A percentile compares a stretch with the other conserved stretches of the same genome.
Conservation (phyloP, 371 early-diverging fungal genomes). For the Mortierella sp. region DNA sequence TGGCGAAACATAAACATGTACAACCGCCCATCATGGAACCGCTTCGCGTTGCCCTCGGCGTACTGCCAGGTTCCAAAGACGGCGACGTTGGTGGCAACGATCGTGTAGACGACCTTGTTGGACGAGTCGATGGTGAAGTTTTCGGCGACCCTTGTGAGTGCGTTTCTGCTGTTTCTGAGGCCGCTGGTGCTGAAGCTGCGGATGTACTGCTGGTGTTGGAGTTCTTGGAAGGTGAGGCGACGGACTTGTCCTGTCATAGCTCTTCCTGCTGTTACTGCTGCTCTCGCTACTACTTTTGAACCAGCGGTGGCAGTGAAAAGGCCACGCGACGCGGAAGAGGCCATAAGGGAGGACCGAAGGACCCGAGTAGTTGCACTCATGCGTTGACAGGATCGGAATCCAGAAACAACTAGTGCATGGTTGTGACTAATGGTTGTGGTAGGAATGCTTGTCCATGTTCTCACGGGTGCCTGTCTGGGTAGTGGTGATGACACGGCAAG, state of each 20-base stretch:
- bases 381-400: not conserved
- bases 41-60: conserved; percentile 60
- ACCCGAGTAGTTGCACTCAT: not conserved
- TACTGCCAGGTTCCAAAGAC: conserved; percentile 70
- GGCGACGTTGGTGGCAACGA: conserved; percentile 64
- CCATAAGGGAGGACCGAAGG: not conserved
- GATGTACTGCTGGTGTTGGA: not conserved
- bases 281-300: not conserved
- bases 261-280: not conserved
- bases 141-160: conserved; percentile 21
- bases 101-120: conserved; percentile 60
- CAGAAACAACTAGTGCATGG: not conserved
- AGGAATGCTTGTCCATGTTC: not conserved
- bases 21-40: conserved; percentile 63
- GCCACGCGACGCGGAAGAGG: not conserved
- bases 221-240: not conserved
- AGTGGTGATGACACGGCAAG: not conserved
- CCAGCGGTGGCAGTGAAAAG: not conserved
- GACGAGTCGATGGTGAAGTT: conserved; percentile 33
- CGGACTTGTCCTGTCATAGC: not conserved
- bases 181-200: not conserved
- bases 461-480: not conserved
- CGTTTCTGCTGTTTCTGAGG: conserved; percentile 3
- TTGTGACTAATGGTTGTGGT: not conserved
- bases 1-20: conserved; percentile 63